Percentiles rank a stretch among this genome's conserved stretches.
These are phyloP conservation scores for Globisporangium paddicum DNA, from an alignment of 352 stramenopile genomes.

Conservation along the genomic window DNA sequence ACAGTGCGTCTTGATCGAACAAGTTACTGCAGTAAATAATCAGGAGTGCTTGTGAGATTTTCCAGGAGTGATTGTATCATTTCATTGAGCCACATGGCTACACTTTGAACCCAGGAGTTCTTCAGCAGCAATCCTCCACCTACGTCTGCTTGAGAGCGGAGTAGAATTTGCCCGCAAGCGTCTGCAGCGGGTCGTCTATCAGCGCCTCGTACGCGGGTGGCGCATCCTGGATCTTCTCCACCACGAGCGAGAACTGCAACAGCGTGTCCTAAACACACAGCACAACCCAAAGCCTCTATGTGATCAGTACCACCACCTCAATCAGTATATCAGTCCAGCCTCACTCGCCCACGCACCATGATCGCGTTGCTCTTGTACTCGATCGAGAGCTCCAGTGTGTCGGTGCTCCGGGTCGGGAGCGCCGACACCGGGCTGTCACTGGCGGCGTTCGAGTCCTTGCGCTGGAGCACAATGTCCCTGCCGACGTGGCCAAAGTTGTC, in stretches of 20 bases:
- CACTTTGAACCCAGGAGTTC: too few species aligned
- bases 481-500: slow-evolving; percentile 33
- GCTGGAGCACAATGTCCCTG: slow-evolving; percentile 22
- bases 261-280: slow-evolving; percentile 37
- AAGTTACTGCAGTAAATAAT: too few species aligned
- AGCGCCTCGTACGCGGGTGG: slow-evolving; percentile 37
- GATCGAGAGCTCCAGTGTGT: slow-evolving; percentile 37
- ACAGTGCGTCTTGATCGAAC: too few species aligned
- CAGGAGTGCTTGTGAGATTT: too few species aligned
- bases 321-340: neutral
- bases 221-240: slow-evolving; percentile 50
- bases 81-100: too few species aligned
- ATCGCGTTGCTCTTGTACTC: slow-evolving; percentile 52
- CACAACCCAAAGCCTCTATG: too few species aligned
- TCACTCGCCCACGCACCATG: slow-evolving; percentile 25
- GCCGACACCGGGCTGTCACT: neutral
- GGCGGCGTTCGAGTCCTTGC: slow-evolving; percentile 11
- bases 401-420: slow-evolving; percentile 19
- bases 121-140: too few species aligned
- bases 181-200: slow-evolving; percentile 11
- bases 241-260: slow-evolving; percentile 51
- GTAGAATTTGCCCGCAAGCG: slow-evolving; percentile 6
- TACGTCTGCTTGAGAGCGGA: too few species aligned
- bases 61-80: too few species aligned
- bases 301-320: neutral